phyloP scores from a whole-genome alignment of 805 yeast genomes.

The Candida parachauliodes region DNA sequence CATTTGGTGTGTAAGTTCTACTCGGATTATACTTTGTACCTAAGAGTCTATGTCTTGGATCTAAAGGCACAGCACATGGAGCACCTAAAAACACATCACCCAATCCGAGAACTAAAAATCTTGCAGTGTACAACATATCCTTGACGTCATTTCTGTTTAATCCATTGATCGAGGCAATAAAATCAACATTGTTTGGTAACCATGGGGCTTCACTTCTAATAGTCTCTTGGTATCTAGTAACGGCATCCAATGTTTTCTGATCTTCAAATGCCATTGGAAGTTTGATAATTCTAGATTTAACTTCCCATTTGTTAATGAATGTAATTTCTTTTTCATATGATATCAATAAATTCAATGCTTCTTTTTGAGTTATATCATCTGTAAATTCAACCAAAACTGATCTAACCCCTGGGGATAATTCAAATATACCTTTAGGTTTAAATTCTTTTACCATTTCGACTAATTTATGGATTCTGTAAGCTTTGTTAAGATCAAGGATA shows the following conservation, averaged over 20 bases:
- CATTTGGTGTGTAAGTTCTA: slow-evolving; percentile 92
- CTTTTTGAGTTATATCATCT: slow-evolving; percentile 60
- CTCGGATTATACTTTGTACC: slow-evolving; percentile 97
- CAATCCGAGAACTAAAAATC: slow-evolving; percentile 87
- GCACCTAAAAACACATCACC: slow-evolving; percentile 98
- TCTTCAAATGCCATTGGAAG: slow-evolving; percentile 98
- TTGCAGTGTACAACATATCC: slow-evolving; percentile 83
- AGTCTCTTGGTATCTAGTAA: slow-evolving; percentile 86
- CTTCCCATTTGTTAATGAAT: slow-evolving; percentile 77
- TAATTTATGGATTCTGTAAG: slow-evolving; percentile 82
- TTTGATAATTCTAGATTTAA: slow-evolving; percentile 75
- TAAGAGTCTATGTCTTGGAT: slow-evolving; percentile 88
- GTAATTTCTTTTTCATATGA: slow-evolving; percentile 75
- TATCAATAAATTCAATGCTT: slow-evolving; percentile 58
- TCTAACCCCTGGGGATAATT: slow-evolving; percentile 96
- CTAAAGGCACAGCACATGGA: slow-evolving; percentile 97
- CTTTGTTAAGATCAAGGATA: slow-evolving; percentile 75
- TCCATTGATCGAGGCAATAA: slow-evolving; percentile 85
- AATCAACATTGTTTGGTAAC: slow-evolving; percentile 97
- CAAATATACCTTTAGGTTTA: slow-evolving; percentile 76
- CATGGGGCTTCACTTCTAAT: slow-evolving; percentile 93
- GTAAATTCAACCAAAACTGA: slow-evolving; percentile 88
- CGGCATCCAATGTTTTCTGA: slow-evolving; percentile 82
- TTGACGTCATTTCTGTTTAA: slow-evolving; percentile 71
- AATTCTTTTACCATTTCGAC: slow-evolving; percentile 66